Evolutionary conservation across 1,139 yeast genomes (phyloP).

Genomic region (Candida mesenterica): DNA sequence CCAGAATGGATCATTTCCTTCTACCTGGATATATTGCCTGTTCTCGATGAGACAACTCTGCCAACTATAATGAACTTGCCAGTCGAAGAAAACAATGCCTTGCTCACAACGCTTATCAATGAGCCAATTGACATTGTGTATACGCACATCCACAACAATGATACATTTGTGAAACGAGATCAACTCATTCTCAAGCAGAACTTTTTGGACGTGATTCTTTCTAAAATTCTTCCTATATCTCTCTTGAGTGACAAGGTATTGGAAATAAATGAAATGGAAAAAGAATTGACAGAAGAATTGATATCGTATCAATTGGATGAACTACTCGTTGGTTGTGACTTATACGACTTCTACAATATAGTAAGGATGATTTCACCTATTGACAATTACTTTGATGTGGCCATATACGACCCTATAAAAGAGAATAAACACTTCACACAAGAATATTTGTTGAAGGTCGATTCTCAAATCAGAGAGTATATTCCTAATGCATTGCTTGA

Average conservation of each 20-base stretch:
- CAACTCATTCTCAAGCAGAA: conserved; percentile 51
- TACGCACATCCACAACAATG: conserved; percentile 29
- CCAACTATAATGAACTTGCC: conserved; percentile 40
- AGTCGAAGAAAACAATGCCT: conserved; percentile 28
- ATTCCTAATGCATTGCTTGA: conserved; percentile 66
- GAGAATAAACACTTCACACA: conserved; percentile 60
- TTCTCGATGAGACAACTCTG: conserved; percentile 43
- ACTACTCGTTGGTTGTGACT: conserved; percentile 48
- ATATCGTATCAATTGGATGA: conserved; percentile 41
- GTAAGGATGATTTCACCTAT: conserved; percentile 71
- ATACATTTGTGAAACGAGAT: conserved; percentile 30
- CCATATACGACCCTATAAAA: conserved; percentile 59
- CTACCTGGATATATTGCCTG: conserved; percentile 48
- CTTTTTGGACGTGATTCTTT: conserved; percentile 56
- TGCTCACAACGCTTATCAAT: conserved; percentile 41
- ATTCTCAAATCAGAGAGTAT: conserved; percentile 44
- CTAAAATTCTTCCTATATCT: conserved; percentile 51
- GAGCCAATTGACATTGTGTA: conserved; percentile 49
- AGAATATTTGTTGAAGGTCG: conserved; percentile 41
- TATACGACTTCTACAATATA: conserved; percentile 58
- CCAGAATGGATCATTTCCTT: conserved; percentile 74
- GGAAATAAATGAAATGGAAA: conserved; percentile 37
- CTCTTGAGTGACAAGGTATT: conserved; percentile 39
- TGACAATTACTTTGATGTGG: conserved; percentile 52
- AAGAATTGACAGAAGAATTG: conserved; percentile 32